Evolutionary conservation across 768 basidiomycete genomes (phyloP), one percentile per base, ranked within the genome.

Genomic region (Suillus alpinus): DNA sequence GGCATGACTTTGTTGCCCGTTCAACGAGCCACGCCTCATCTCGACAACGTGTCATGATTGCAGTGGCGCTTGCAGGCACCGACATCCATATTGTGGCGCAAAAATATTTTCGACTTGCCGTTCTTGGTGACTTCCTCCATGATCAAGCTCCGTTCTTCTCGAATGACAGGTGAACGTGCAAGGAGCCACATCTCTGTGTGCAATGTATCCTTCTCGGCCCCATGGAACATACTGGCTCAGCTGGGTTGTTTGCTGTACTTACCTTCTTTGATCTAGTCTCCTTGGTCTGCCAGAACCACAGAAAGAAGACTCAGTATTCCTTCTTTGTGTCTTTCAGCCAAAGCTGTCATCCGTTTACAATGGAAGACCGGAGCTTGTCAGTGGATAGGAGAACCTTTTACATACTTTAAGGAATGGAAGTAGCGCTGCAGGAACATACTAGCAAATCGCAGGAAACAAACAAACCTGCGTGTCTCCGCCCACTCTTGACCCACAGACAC

Each of bases 51-150:
- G 51, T 52, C n/a, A 50, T 32, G 49, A 32, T n/a, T 20, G 9
- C n/a, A 20, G 52, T 37, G 53, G 36, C 53, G 53, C 39, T 39
- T 55, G 36, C 34, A 55, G 53, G 53, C 23, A 55, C 53, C 53
- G 36, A 55, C 36, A 55, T 39, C 23, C 52, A 39, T 26, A 26
- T 53, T 36, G 53, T 53, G 51, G 51, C 50, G 50, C 10, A 8
- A 52, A 51, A 51, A 51, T 3, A 32, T 32, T 50, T 49, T 18
- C 6, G 31, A 32, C 23, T 18, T 46, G 44, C 12, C 23, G 13
- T 46, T 46, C 44, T 32, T n/a, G 49, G 49, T 10, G 18, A 18
- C 14, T 10, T 10, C 49, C 49, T 32, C 49, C 49, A n/a, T 31
- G 26, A 13, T n/a, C 26, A 26, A 26, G 29, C 26, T 32, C 31